These are phyloP conservation scores for Pseudophaeomoniella oleicola DNA, from an alignment of 2,329 filamentous ascomycete species.

Conservation along the genomic window DNA sequence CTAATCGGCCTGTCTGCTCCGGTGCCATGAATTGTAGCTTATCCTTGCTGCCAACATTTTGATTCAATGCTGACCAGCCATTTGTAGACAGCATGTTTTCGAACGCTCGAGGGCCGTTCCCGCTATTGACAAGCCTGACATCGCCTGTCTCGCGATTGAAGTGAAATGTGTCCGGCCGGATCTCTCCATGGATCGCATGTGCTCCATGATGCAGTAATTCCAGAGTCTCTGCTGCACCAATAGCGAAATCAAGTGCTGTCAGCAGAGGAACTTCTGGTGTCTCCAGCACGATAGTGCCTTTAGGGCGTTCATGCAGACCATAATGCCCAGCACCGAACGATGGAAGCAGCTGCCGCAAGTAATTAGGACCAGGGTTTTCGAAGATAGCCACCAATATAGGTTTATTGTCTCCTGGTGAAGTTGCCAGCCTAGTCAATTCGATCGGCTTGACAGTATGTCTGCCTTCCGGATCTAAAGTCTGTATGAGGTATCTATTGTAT, in stretches of 20 bases:
- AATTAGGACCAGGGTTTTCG: slow-evolving; percentile 61
- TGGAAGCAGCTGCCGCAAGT: slow-evolving; percentile 49
- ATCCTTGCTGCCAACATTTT: slow-evolving; percentile 72
- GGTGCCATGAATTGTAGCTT: slow-evolving; percentile 87
- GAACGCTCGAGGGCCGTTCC: slow-evolving; percentile 73
- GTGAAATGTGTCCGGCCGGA: slow-evolving; percentile 82
- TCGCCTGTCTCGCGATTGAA: slow-evolving; percentile 56
- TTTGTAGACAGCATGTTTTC: slow-evolving; percentile 75
- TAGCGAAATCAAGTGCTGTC: slow-evolving; percentile 77
- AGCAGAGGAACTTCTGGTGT: slow-evolving; percentile 53
- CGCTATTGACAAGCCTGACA: slow-evolving; percentile 73
- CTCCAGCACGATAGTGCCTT: slow-evolving; percentile 27
- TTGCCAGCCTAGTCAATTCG: slow-evolving; percentile 59
- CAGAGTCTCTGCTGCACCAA: slow-evolving; percentile 71
- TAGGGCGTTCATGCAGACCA: slow-evolving; percentile 39
- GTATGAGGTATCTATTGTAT: slow-evolving; percentile 58
- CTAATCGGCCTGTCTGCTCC: slow-evolving; percentile 86
- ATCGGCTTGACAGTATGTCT: slow-evolving; percentile 68
- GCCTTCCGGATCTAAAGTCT: slow-evolving; percentile 56
- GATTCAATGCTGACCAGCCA: slow-evolving; percentile 72
- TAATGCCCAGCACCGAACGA: slow-evolving; percentile 68
- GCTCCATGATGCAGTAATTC: slow-evolving; percentile 85
- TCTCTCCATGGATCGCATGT: slow-evolving; percentile 77
- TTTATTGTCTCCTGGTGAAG: slow-evolving; percentile 52
- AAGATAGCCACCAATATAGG: slow-evolving; percentile 70